Evolutionary conservation across 2,329 filamentous ascomycete species (phyloP).

Genomic region (Fusarium verrucosum): DNA sequence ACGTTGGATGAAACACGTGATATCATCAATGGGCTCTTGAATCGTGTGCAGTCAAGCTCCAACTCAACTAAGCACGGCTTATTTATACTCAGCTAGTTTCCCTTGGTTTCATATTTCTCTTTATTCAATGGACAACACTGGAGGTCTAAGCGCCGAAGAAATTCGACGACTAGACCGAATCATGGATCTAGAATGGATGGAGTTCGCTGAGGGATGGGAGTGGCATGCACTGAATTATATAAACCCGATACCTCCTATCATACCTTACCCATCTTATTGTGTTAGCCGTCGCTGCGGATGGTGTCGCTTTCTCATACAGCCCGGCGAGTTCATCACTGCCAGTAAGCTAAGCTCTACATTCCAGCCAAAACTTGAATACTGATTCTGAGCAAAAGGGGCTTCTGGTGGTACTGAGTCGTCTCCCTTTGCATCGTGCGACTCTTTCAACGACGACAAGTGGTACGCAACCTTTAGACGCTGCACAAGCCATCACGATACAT

Average conservation of each 20-base stretch:
- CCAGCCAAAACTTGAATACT: neutral
- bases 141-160: constrained; percentile 14
- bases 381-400: neutral
- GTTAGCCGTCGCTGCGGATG: constrained; percentile 25
- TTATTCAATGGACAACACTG: neutral
- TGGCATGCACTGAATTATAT: constrained; percentile 9
- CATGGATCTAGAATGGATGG: constrained; percentile 23
- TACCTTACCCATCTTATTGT: constrained; percentile 22
- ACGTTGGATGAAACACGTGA: constrained; percentile 18
- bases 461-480: constrained; percentile 15
- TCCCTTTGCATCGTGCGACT: neutral
- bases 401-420: constrained; percentile 10
- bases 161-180: constrained; percentile 7
- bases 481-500: constrained; percentile 13
- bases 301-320: constrained; percentile 26
- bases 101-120: neutral
- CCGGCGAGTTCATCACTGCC: constrained; percentile 11
- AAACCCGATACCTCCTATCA: constrained; percentile 1
- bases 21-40: constrained; percentile 5
- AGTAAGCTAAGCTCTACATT: neutral
- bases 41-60: too few species aligned
- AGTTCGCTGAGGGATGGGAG: constrained; percentile 15
- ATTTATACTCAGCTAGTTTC: neutral
- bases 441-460: neutral
- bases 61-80: neutral